Conservation (phyloP, 2,329 filamentous ascomycete genomes). For the Leptosphaerulina australis region DNA sequence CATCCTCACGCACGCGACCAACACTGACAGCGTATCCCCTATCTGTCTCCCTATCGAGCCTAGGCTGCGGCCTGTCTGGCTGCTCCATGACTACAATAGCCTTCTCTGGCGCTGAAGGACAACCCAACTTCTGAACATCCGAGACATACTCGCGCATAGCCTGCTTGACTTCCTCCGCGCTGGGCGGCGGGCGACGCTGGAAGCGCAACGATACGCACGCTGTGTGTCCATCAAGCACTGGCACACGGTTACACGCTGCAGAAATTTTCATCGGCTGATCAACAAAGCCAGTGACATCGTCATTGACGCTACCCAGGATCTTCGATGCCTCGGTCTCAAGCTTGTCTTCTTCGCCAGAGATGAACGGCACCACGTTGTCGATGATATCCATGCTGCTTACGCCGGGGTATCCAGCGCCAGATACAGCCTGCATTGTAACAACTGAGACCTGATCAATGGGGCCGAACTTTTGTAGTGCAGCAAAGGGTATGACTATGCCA, state of each 20-base stretch:
- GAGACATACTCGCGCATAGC: conserved; percentile 81
- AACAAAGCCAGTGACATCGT: conserved; percentile 73
- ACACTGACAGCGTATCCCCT: conserved; percentile 91
- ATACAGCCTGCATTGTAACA: conserved; percentile 94
- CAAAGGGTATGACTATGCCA: conserved; percentile 92
- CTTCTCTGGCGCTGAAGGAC: conserved; percentile 80
- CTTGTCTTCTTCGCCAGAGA: conserved; percentile 94
- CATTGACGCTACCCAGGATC: conserved; percentile 80
- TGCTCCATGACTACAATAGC: conserved; percentile 91
- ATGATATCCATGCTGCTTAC: conserved; percentile 93
- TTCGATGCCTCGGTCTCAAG: conserved; percentile 93
- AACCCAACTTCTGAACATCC: conserved; percentile 82
- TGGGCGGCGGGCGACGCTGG: conserved; percentile 73
- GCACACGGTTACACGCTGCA: conserved; percentile 89
- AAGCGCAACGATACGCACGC: conserved; percentile 92
- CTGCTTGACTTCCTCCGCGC: conserved; percentile 74
- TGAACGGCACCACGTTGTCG: conserved; percentile 95
- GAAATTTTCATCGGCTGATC: conserved; percentile 80
- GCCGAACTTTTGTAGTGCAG: conserved; percentile 84
- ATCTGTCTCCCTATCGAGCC: conserved; percentile 84
- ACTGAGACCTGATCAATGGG: conserved; percentile 78
- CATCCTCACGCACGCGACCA: conserved; percentile 83
- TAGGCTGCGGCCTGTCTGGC: conserved; percentile 85
- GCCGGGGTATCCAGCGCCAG: conserved; percentile 87
- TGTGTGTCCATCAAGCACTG: conserved; percentile 94